Conservation (phyloP, 352 stramenopile species). For the Pythium dissimile region DNA sequence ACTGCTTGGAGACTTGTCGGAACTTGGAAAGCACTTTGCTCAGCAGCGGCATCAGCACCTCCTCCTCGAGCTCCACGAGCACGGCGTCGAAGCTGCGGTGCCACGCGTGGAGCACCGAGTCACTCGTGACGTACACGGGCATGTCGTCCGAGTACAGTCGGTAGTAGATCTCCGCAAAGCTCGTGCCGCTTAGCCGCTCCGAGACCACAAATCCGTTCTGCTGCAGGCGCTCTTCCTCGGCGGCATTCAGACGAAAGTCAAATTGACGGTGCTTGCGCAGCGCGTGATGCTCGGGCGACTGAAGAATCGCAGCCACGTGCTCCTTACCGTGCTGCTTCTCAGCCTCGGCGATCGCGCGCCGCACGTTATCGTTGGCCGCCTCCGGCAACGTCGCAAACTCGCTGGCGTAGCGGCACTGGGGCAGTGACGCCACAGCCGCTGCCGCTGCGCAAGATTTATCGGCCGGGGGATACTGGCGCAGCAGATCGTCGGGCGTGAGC, state of each 20-base stretch:
- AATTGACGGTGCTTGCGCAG: slow-evolving; percentile 16
- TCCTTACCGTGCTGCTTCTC: slow-evolving; percentile 1
- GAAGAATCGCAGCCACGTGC: slow-evolving; percentile 10
- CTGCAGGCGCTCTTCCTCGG: slow-evolving; percentile 11
- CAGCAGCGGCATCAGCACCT: slow-evolving; percentile 16
- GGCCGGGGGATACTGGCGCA: background rate
- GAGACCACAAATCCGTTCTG: slow-evolving; percentile 20
- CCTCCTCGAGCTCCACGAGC: slow-evolving; percentile 18
- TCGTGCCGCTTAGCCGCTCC: slow-evolving; percentile 14
- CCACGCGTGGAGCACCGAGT: slow-evolving; percentile 33
- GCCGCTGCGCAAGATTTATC: background rate
- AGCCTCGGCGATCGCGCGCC: background rate
- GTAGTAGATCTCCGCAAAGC: slow-evolving; percentile 30
- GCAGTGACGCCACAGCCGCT: background rate
- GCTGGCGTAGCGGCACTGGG: slow-evolving; percentile 16
- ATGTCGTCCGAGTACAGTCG: slow-evolving; percentile 28
- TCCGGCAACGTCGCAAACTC: slow-evolving; percentile 11
- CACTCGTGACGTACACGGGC: slow-evolving; percentile 27
- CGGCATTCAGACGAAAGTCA: slow-evolving; percentile 21
- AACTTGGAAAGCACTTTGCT: background rate
- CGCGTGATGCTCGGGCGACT: slow-evolving; percentile 8
- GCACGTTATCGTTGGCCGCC: slow-evolving; percentile 7
- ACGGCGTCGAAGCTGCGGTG: slow-evolving; percentile 31
- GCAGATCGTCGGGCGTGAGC: slow-evolving; percentile 6
- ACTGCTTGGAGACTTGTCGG: background rate